These are phyloP conservation scores for Knoxdaviesia proteae DNA, from an alignment of 2,329 filamentous ascomycete genomes.

Conservation along the genomic window DNA sequence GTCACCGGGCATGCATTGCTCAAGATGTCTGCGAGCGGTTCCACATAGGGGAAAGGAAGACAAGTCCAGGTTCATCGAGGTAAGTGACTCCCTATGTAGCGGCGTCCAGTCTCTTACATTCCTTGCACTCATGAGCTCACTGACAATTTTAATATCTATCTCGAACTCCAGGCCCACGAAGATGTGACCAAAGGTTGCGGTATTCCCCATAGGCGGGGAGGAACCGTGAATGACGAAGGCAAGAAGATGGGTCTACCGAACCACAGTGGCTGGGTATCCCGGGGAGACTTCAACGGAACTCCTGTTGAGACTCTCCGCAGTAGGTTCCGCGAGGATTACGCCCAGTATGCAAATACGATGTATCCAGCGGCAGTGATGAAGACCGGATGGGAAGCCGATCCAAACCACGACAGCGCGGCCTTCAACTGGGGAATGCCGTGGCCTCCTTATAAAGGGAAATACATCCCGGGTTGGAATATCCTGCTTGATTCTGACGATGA, in stretches of 20 bases:
- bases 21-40: conserved; percentile 3
- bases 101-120: too few relatives aligned
- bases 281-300: conserved; percentile 1
- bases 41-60: not conserved
- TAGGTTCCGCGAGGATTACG: conserved; percentile 1
- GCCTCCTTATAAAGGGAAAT: conserved; percentile 3
- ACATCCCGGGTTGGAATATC: not conserved
- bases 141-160: too few relatives aligned
- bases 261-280: conserved; percentile 3
- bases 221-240: conserved; percentile 1
- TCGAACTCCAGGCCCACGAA: conserved; percentile 1
- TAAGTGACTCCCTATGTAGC: too few relatives aligned
- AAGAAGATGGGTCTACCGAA: conserved; percentile 2
- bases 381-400: conserved; percentile 2
- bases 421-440: conserved; percentile 4
- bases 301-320: not conserved
- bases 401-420: conserved; percentile 1
- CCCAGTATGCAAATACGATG: conserved; percentile 4
- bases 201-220: conserved; percentile 2
- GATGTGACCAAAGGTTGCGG: conserved; percentile 2
- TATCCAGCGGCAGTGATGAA: conserved; percentile 2
- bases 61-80: too few relatives aligned
- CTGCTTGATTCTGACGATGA: not conserved
- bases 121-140: too few relatives aligned
- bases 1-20: conserved; percentile 3